phyloP scores from a whole-genome alignment of 768 basidiomycete genomes.

The Mycena albidolilacea region DNA sequence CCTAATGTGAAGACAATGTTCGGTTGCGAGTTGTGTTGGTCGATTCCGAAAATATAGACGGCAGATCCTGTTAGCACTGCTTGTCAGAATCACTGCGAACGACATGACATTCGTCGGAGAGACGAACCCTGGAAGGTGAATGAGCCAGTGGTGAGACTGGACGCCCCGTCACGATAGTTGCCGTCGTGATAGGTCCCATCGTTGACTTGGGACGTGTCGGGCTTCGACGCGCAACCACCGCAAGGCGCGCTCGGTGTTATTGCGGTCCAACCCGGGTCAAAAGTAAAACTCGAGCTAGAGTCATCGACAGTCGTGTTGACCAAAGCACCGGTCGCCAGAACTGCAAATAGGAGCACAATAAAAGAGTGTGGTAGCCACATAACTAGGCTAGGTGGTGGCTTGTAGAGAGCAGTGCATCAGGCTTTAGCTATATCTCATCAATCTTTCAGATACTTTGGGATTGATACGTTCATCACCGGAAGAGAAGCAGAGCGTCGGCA shows the following conservation, averaged over 20 bases:
- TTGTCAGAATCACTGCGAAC: not conserved
- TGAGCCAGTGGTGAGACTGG: conserved; percentile 18
- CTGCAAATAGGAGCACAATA: not conserved
- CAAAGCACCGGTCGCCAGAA: not conserved
- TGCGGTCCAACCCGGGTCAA: conserved; percentile 18
- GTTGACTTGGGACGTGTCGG: conserved; percentile 3
- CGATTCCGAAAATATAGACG: conserved; percentile 37
- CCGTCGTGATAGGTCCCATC: conserved; percentile 34
- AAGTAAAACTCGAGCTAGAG: conserved; percentile 25
- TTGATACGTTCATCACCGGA: too few species aligned
- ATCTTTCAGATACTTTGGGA: too few species aligned
- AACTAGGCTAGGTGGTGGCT: not conserved
- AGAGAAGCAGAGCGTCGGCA: too few species aligned
- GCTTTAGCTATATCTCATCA: too few species aligned
- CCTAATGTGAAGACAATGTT: conserved; percentile 27
- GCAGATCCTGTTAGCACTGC: conserved; percentile 21
- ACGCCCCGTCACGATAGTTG: conserved; percentile 1
- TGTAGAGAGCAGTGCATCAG: not conserved
- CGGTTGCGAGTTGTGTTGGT: conserved; percentile 12
- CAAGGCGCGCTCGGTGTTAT: conserved; percentile 24
- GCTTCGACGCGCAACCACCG: conserved; percentile 11
- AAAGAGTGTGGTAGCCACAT: conserved; percentile 4
- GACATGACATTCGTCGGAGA: not conserved
- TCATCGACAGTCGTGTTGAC: conserved; percentile 33
- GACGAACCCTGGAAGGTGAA: conserved; percentile 29